Conservation (phyloP, 2,329 filamentous ascomycete genomes). For the Stemphylium vesicarium region DNA sequence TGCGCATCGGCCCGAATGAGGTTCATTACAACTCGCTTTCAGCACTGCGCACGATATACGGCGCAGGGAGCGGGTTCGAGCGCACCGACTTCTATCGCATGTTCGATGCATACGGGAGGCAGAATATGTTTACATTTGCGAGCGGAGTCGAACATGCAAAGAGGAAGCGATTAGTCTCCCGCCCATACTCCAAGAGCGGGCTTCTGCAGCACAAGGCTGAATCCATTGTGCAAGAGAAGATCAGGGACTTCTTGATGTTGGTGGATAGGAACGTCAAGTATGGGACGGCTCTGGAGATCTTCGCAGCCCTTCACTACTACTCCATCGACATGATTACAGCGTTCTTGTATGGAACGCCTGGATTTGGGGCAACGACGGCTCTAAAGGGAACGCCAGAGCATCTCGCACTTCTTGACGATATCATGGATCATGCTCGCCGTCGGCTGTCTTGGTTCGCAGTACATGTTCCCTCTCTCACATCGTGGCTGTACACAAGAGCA, state of each 20-base stretch:
- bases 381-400: conserved; percentile 49
- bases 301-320: conserved; percentile 60
- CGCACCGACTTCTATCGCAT: conserved; percentile 61
- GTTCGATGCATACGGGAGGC: conserved; percentile 61
- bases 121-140: conserved; percentile 61
- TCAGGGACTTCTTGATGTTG: conserved; percentile 51
- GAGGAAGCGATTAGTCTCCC: conserved; percentile 60
- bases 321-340: conserved; percentile 60
- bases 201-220: conserved; percentile 50
- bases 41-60: conserved; percentile 61
- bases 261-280: conserved; percentile 42
- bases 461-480: conserved; percentile 54
- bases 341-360: conserved; percentile 57
- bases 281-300: conserved; percentile 52
- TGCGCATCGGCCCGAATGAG: conserved; percentile 21
- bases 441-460: conserved; percentile 58
- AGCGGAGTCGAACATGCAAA: conserved; percentile 53
- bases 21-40: conserved; percentile 46
- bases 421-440: conserved; percentile 56
- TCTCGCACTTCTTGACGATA: conserved; percentile 55
- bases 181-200: conserved; percentile 59
- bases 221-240: conserved; percentile 13
- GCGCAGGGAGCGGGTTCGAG: conserved; percentile 59
- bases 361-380: conserved; percentile 52
- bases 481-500: conserved; percentile 57